Percentiles rank a stretch among this genome's conserved stretches.
Evolutionary conservation across 768 basidiomycete species (phyloP).

Genomic region (Lactifluus pinguis): DNA sequence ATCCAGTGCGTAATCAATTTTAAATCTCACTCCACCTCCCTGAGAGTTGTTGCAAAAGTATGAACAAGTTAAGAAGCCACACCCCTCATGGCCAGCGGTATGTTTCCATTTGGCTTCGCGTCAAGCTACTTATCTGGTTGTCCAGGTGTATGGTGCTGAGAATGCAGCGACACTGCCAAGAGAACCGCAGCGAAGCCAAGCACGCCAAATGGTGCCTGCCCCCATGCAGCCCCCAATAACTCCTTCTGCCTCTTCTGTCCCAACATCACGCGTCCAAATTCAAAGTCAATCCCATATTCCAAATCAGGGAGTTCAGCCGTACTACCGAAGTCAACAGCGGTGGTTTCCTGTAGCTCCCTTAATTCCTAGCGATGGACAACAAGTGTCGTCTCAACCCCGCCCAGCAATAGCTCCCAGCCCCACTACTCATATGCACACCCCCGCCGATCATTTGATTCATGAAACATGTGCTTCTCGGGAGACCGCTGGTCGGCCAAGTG

Average conservation of each 20-base stretch:
- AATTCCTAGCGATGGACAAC: neutral
- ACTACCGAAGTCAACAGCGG: neutral
- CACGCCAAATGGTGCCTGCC: neutral
- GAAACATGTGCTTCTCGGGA: neutral
- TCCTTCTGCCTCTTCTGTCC: neutral
- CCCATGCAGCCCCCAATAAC: neutral
- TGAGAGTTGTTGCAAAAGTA: neutral
- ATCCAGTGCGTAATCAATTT: neutral
- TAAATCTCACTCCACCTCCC: neutral
- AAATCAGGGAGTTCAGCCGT: neutral
- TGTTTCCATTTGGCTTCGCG: neutral
- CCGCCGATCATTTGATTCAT: neutral
- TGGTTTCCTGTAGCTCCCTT: neutral
- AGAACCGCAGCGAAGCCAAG: neutral
- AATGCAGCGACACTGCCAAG: neutral
- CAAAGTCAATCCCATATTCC: neutral
- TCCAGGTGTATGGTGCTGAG: neutral
- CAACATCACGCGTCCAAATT: neutral
- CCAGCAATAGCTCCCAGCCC: neutral
- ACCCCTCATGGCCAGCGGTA: slow-evolving; percentile 3
- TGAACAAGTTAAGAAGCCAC: neutral
- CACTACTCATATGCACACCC: neutral
- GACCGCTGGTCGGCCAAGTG: neutral
- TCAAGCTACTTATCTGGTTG: neutral
- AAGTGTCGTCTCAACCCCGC: neutral